These are phyloP conservation scores for Amanita exitialis DNA, from an alignment of 768 basidiomycete species.

Conservation along the genomic window DNA sequence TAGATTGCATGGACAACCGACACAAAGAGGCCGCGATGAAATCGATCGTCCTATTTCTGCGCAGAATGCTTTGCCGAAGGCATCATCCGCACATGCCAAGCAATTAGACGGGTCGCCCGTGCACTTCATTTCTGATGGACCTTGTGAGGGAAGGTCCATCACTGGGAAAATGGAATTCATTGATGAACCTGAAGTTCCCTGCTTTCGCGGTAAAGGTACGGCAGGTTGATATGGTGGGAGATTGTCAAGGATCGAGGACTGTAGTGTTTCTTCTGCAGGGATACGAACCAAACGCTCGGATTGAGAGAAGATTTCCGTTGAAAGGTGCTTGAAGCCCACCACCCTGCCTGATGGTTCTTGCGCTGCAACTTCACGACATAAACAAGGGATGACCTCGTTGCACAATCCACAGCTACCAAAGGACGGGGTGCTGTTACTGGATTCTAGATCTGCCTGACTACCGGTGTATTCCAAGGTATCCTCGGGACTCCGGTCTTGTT, in stretches of 20 bases:
- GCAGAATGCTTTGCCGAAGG: constrained; percentile 85
- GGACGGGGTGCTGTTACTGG: constrained; percentile 26
- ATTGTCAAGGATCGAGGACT: constrained; percentile 60
- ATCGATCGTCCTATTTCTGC: constrained; percentile 58
- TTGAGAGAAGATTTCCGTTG: background rate
- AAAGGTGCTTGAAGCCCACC: constrained; percentile 12
- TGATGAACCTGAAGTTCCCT: constrained; percentile 13
- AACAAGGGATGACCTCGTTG: constrained; percentile 55
- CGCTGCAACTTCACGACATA: constrained; percentile 61
- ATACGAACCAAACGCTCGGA: background rate
- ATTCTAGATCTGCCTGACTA: constrained; percentile 17
- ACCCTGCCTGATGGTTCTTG: constrained; percentile 27
- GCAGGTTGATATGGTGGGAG: constrained; percentile 75
- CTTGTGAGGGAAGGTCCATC: constrained; percentile 15
- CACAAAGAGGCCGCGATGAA: constrained; percentile 40
- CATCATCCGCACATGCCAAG: constrained; percentile 74
- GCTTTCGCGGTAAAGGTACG: constrained; percentile 64
- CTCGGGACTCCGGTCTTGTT: constrained; percentile 15
- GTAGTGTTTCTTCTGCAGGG: background rate
- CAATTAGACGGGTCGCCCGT: constrained; percentile 86
- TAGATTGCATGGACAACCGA: constrained; percentile 38
- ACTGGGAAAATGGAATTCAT: constrained; percentile 48
- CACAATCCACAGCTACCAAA: constrained; percentile 69
- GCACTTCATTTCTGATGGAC: constrained; percentile 26
- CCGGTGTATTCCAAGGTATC: constrained; percentile 19